Conservation (phyloP, 768 basidiomycete species). For the Fomitopsis serialis region DNA sequence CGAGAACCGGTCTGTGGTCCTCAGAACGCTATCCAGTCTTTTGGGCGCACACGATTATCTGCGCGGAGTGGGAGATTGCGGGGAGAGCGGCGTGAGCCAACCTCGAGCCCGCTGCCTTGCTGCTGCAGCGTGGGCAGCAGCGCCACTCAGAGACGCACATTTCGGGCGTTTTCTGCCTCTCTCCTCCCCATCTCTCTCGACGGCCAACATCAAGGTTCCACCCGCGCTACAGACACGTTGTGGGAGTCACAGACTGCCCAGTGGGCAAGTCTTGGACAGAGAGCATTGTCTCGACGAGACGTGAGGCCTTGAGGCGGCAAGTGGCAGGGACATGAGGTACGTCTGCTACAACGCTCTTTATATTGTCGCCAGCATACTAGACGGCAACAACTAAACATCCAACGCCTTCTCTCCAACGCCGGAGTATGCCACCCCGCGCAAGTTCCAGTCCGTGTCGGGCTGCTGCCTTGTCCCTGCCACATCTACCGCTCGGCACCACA, state of each 20-base stretch:
- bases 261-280: too few relatives aligned
- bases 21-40: background rate
- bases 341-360: too few relatives aligned
- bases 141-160: background rate
- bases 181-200: background rate
- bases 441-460: slow-evolving; percentile 49
- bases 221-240: too few relatives aligned
- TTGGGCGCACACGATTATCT: background rate
- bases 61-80: background rate
- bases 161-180: background rate
- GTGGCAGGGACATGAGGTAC: too few relatives aligned
- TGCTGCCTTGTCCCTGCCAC: slow-evolving; percentile 40
- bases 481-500: slow-evolving; percentile 49
- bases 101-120: background rate
- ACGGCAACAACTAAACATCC: background rate
- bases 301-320: too few relatives aligned
- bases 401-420: slow-evolving; percentile 24
- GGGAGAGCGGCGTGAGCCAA: background rate
- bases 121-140: background rate
- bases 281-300: too few relatives aligned
- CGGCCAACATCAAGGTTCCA: too few relatives aligned
- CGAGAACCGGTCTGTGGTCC: background rate
- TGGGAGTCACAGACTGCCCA: too few relatives aligned
- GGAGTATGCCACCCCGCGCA: slow-evolving; percentile 52
- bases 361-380: too few relatives aligned